These are phyloP conservation scores for Metschnikowia lochheadii DNA, from an alignment of 805 yeast genomes.

Conservation along the genomic window DNA sequence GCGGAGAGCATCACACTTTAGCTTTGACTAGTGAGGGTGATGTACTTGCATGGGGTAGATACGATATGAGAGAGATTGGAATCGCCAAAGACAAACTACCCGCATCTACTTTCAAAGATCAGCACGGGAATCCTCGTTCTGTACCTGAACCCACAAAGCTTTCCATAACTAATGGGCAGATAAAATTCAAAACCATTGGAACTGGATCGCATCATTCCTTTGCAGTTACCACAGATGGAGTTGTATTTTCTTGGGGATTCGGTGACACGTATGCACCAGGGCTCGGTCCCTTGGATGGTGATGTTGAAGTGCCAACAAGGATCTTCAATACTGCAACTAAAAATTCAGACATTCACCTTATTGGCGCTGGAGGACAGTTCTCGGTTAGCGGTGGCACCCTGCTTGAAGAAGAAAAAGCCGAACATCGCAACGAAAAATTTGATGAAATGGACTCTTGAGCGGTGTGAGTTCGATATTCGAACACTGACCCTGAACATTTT, in stretches of 20 bases:
- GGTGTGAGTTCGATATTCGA: neutral
- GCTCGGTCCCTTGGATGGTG: conserved; percentile 86
- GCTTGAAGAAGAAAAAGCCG: conserved; percentile 48
- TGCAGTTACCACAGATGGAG: conserved; percentile 80
- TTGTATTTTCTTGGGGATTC: conserved; percentile 94
- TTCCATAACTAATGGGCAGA: conserved; percentile 25
- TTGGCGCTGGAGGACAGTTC: conserved; percentile 97
- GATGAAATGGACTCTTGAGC: conserved; percentile 42
- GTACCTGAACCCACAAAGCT: conserved; percentile 81
- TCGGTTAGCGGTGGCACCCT: conserved; percentile 81
- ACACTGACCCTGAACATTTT: neutral
- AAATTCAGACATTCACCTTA: conserved; percentile 59
- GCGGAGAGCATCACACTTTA: conserved; percentile 93
- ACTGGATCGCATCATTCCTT: conserved; percentile 92
- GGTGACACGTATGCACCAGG: conserved; percentile 97
- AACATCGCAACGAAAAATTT: conserved; percentile 47
- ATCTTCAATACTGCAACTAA: conserved; percentile 93
- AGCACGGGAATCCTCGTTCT: conserved; percentile 74
- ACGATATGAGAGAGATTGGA: conserved; percentile 92
- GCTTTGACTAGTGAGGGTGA: conserved; percentile 72
- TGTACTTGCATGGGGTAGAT: conserved; percentile 82
- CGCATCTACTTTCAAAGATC: conserved; percentile 68
- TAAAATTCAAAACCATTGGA: conserved; percentile 47
- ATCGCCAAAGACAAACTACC: conserved; percentile 66
- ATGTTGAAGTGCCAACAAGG: conserved; percentile 82